Conservation (phyloP, 768 basidiomycete species). For the Auriscalpium vulgare region DNA sequence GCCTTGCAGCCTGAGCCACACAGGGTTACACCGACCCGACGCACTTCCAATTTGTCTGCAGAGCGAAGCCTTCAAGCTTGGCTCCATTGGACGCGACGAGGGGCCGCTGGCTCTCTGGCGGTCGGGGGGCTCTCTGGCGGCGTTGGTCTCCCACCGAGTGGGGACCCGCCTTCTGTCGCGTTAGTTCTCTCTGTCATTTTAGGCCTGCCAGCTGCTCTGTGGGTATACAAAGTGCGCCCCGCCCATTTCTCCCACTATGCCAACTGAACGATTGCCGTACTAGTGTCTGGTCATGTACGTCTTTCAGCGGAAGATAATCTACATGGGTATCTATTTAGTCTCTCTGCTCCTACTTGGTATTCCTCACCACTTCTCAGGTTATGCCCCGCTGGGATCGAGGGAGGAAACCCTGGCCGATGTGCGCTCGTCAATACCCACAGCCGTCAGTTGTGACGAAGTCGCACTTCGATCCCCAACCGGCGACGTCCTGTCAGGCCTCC, state of each 20-base stretch:
- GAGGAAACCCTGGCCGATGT: slow-evolving; percentile 23
- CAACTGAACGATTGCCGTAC: neutral
- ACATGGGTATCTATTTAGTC: slow-evolving; percentile 29
- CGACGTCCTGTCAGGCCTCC: slow-evolving; percentile 20
- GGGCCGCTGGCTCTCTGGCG: too few relatives aligned
- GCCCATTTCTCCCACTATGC: neutral
- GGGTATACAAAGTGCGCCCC: slow-evolving; percentile 12
- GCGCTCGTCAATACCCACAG: slow-evolving; percentile 15
- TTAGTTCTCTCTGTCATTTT: slow-evolving; percentile 7
- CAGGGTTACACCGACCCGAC: too few relatives aligned
- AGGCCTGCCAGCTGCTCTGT: slow-evolving; percentile 12
- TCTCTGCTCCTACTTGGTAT: neutral
- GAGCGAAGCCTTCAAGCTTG: too few relatives aligned
- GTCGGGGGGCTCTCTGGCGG: neutral
- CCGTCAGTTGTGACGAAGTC: slow-evolving; percentile 23
- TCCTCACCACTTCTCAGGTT: slow-evolving; percentile 19
- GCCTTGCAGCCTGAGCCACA: too few relatives aligned
- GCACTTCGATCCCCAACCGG: slow-evolving; percentile 12
- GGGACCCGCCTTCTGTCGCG: slow-evolving; percentile 6
- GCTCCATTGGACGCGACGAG: too few relatives aligned
- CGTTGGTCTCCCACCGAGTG: slow-evolving; percentile 7
- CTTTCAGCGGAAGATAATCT: slow-evolving; percentile 44
- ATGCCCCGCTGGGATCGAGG: slow-evolving; percentile 33
- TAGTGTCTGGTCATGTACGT: slow-evolving; percentile 40
- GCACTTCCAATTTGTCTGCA: too few relatives aligned